Base-by-base conservation (phyloP, 2,329 filamentous ascomycete genomes). In the Nigrograna mackinnonii region DNA sequence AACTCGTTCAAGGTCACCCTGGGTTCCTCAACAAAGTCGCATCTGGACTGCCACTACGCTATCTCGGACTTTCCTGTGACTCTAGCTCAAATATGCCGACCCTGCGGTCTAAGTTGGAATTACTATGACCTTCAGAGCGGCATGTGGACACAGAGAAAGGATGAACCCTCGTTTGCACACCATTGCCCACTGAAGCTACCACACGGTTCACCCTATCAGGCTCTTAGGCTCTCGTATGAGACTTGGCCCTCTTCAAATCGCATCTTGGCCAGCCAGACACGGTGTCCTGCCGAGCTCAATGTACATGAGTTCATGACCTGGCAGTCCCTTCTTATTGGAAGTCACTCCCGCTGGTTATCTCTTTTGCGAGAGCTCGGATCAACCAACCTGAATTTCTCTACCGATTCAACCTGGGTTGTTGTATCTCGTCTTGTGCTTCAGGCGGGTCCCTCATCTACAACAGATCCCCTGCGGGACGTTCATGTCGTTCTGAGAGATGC, bases 311-410 rank as follows among this genome's bases (percentile, higher is more conserved):
- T 74, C 35, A 67, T 71, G 18, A 72, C 80, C 0, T 76, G 77
- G 37, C 76, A 81, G 43, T 67, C 61, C 1, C 58, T 82, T 0
- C 52, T 79, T 1, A 67, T 73, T 0, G 79, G 79, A 0, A 68
- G 65, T 3, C 52, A 67, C 7, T 64, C 73, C 1, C 68, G 78
- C 5, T 80, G 79, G 77, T 57, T 68, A 1, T 66, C 70, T 3
- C 66, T 83, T 0, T 51, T 81, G 0, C 46, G 71, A 1, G 78
- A 83, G 46, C 54, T 83, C 3, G 78, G 70, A 0, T 73, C 76
- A 0, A 73, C 77, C 63, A 80, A 35, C 44, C 38, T 89, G 3
- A 86, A 86, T 47, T 80, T 87, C 46, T 80, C 78, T 21, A 75
- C 73, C 0, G 72, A 79, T 21, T 70, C 75, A 0, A 79, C 79